Percentiles rank a stretch among this genome's conserved stretches.
phyloP scores from a whole-genome alignment of 306 rosid species.

The Alnus glutinosa region DNA sequence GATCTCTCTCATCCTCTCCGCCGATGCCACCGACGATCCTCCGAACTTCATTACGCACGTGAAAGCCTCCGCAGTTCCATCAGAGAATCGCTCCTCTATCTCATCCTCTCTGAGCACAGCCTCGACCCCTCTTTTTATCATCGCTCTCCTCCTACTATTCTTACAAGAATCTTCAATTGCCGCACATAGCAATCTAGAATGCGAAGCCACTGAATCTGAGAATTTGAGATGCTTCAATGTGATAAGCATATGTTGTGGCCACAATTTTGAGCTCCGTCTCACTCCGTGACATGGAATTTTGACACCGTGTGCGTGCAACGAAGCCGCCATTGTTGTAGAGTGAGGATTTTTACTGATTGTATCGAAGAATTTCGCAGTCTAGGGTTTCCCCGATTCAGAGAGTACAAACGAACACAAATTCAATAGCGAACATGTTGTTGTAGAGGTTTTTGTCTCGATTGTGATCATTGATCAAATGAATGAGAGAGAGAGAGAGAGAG shows the following conservation, averaged over 20 bases:
- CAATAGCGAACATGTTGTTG: too few relatives aligned
- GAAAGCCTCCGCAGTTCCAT: conserved; percentile 47
- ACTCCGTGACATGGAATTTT: conserved; percentile 1
- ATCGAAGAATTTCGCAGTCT: conserved; percentile 1
- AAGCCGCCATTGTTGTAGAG: conserved; percentile 25
- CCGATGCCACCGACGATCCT: conserved; percentile 85
- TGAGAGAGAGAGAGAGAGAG: too few relatives aligned
- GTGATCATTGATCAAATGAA: too few relatives aligned
- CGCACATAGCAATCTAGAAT: background rate
- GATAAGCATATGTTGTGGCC: background rate
- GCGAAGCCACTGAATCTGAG: background rate
- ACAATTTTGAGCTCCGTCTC: background rate
- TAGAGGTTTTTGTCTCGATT: too few relatives aligned
- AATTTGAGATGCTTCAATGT: background rate
- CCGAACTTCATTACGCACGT: conserved; percentile 92
- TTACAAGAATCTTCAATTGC: conserved; percentile 16
- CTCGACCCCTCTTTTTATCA: background rate
- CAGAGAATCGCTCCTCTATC: conserved; percentile 23
- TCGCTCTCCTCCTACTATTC: background rate
- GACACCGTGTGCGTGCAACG: conserved; percentile 21
- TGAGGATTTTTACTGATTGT: background rate
- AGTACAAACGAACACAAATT: background rate
- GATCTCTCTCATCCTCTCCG: conserved; percentile 82
- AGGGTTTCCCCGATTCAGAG: background rate
- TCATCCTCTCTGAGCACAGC: conserved; percentile 37